A percentile compares a stretch with the other conserved stretches of the same genome.
These are phyloP conservation scores for Silene uniflora DNA, from an alignment of 148 eudicot species.

Conservation along the genomic window DNA sequence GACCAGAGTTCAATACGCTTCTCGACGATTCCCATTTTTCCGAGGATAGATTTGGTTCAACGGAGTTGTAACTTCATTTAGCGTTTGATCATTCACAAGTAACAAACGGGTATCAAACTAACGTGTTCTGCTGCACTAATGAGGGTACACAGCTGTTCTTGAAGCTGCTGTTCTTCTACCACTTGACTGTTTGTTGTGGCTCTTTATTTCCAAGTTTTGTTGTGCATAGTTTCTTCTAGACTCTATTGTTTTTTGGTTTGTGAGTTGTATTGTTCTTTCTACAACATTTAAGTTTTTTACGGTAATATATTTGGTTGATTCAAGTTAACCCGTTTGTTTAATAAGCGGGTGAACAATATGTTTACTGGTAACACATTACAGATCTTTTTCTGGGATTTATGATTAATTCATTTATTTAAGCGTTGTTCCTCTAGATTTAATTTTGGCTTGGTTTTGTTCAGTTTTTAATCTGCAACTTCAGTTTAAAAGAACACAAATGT, in stretches of 20 bases:
- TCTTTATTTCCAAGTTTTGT: not conserved
- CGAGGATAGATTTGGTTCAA: conserved; percentile 43
- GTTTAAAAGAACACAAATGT: too few relatives aligned
- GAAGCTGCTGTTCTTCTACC: too few relatives aligned
- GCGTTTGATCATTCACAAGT: not conserved
- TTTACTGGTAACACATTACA: too few relatives aligned
- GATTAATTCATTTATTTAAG: too few relatives aligned
- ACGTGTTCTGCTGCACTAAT: not conserved
- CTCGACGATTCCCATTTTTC: conserved; percentile 43
- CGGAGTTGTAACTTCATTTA: conserved; percentile 31
- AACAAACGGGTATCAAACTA: not conserved
- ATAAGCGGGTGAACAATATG: not conserved
- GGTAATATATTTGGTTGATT: not conserved
- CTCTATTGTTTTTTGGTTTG: not conserved
- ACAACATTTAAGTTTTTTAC: not conserved
- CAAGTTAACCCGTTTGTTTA: not conserved
- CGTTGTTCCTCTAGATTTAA: too few relatives aligned
- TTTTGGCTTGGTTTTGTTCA: too few relatives aligned
- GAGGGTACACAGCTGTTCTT: too few relatives aligned
- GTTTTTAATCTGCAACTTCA: too few relatives aligned
- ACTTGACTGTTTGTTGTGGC: too few relatives aligned
- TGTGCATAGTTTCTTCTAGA: not conserved
- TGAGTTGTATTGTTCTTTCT: not conserved
- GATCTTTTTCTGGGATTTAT: too few relatives aligned
- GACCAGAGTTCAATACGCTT: conserved; percentile 32